Base-by-base conservation (phyloP, 306 rosid species). In the Rosa persica region DNA sequence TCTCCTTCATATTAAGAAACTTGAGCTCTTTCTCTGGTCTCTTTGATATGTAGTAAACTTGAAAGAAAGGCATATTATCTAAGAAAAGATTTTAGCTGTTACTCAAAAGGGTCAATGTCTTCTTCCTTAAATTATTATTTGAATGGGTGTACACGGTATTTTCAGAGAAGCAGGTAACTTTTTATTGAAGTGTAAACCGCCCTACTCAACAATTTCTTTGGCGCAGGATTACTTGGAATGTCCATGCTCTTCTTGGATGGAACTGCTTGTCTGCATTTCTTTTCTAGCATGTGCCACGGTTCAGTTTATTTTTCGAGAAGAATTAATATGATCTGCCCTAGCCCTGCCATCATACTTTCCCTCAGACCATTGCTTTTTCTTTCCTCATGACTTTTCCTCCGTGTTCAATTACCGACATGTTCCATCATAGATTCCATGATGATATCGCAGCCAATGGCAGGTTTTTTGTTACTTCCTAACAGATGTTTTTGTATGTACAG, bases 181-280 rank as follows among this genome's bases (percentile, higher is more conserved):
- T 20, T 46, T 71, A 67, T 80, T 79, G 66, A 76, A 84, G 85
- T 81, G 78, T 87, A 82, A 85, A 80, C 86, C 89, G 87, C 90
- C 81, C 76, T 83, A 83, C 95, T 92, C 95, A 92, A 87, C 64
- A 86, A 76, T 88, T 92, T 92, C 92, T 90, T 92, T 92, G 97
- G 84, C 92, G 93, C 95, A 92, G 97, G 97, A 89, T 87, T 88
- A 88, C 91, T 80, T 84, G 95, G 97, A 90, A 90, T 83, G 90
- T 84, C 92, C 93, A 86, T 90, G 93, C 88, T 88, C 94, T 83
- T 89, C 93, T 87, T 87, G 93, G 97, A 83, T 83, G 90, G 92
- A 82, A 81, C 92, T 80, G 91, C 93, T 83, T 90, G 89, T 77
- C 95, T 88, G 89, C 94, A 88, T 89, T 90, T 90, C 91, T 86